phyloP scores from a whole-genome alignment of 1,284 basidiomycete genomes.

The Agroathelia rolfsii region DNA sequence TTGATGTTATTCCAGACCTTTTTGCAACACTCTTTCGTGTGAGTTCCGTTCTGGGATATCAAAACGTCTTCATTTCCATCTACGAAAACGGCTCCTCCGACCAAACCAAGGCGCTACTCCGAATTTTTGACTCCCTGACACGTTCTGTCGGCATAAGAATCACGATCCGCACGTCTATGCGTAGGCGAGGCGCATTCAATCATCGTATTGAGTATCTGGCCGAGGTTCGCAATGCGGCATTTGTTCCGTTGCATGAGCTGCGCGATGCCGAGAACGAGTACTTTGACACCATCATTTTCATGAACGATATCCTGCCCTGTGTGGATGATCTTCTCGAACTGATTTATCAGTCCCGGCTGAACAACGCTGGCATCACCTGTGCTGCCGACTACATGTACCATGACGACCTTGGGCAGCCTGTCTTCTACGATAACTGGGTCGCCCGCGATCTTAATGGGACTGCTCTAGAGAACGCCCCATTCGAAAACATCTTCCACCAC shows the following conservation, averaged over 20 bases:
- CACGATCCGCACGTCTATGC: conserved; percentile 82
- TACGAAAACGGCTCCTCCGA: conserved; percentile 96
- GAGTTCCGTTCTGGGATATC: conserved; percentile 82
- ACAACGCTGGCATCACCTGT: conserved; percentile 94
- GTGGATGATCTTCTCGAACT: conserved; percentile 92
- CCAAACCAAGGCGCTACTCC: conserved; percentile 90
- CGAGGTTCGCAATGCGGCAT: conserved; percentile 90
- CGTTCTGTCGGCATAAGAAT: conserved; percentile 83
- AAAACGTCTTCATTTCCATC: conserved; percentile 94
- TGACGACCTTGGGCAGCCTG: conserved; percentile 67
- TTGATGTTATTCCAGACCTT: conserved; percentile 92
- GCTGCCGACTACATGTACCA: conserved; percentile 98
- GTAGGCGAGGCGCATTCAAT: conserved; percentile 91
- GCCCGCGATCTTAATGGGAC: conserved; percentile 95
- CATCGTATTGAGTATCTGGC: conserved; percentile 98
- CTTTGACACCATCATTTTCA: conserved; percentile 92
- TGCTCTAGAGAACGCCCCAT: conserved; percentile 91
- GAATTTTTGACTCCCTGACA: conserved; percentile 87
- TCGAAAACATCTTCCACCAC: conserved; percentile 88
- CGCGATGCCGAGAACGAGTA: conserved; percentile 83
- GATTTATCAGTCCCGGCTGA: conserved; percentile 83
- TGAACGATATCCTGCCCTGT: conserved; percentile 96
- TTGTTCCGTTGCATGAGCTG: conserved; percentile 86
- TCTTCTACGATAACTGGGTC: conserved; percentile 98
- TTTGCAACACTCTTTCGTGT: conserved; percentile 93